Percentiles rank a stretch among this genome's conserved stretches.
These are phyloP conservation scores for Penstemon barbatus DNA, from an alignment of 257 asterid genomes.

Conservation along the genomic window DNA sequence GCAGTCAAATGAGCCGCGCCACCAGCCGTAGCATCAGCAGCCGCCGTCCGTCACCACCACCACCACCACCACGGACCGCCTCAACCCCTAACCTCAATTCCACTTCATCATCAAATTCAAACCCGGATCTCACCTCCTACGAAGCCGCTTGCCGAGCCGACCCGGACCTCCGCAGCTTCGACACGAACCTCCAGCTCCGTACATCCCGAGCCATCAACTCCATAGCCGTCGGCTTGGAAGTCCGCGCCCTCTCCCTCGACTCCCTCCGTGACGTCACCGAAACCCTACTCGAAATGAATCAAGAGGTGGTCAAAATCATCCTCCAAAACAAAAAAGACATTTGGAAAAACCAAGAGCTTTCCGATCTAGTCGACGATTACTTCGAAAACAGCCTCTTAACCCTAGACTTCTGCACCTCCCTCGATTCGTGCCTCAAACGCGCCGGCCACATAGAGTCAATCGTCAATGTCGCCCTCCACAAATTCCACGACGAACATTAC, in stretches of 20 bases:
- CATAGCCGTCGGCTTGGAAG: conserved; percentile 67
- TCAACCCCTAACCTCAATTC: conserved; percentile 30
- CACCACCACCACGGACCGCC: conserved; percentile 24
- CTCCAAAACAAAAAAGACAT: conserved; percentile 60
- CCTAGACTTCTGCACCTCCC: conserved; percentile 74
- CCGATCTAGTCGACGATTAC: conserved; percentile 82
- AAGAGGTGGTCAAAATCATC: conserved; percentile 67
- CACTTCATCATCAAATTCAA: conserved; percentile 20
- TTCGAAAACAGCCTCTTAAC: conserved; percentile 72
- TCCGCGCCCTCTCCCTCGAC: conserved; percentile 69
- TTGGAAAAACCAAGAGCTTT: conserved; percentile 66
- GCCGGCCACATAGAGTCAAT: conserved; percentile 69
- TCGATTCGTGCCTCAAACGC: conserved; percentile 62
- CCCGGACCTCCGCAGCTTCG: conserved; percentile 67
- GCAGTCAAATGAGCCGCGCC: conserved; percentile 50
- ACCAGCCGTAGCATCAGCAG: conserved; percentile 29
- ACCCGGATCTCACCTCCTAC: conserved; percentile 62
- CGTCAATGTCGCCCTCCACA: conserved; percentile 53
- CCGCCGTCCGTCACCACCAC: conserved; percentile 19
- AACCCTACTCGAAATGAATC: conserved; percentile 71
- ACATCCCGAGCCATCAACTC: conserved; percentile 78
- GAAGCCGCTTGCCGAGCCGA: conserved; percentile 87
- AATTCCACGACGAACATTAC: conserved; percentile 57
- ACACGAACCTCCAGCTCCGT: conserved; percentile 59
- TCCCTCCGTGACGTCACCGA: conserved; percentile 76